Evolutionary conservation across 129 eudicot species (phyloP).

Genomic region (Flaveria robusta): DNA sequence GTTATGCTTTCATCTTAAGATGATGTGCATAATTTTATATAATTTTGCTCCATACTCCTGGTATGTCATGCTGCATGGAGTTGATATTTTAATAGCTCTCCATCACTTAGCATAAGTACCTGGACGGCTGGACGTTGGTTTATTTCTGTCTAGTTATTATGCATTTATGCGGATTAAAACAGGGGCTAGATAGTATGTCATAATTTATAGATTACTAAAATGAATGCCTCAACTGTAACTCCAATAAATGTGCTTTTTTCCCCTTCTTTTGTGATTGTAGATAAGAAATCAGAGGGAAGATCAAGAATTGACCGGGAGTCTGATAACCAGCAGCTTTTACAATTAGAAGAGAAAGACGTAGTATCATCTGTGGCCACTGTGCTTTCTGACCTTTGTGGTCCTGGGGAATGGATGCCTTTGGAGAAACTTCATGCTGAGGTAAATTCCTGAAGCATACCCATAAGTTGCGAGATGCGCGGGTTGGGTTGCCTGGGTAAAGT

Average conservation of each 20-base stretch:
- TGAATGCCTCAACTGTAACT: background rate
- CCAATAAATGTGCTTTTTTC: background rate
- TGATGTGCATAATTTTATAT: background rate
- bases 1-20: conserved; percentile 5
- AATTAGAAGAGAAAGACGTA: conserved; percentile 85
- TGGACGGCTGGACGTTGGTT: background rate
- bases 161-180: background rate
- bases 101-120: background rate
- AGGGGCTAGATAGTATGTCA: background rate
- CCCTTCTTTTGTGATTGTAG: conserved; percentile 41
- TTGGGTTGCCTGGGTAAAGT: background rate
- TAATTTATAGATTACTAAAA: background rate
- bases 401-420: conserved; percentile 99
- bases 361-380: conserved; percentile 93
- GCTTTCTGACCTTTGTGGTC: conserved; percentile 90
- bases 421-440: conserved; percentile 97
- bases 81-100: background rate
- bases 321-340: conserved; percentile 86
- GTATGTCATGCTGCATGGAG: background rate
- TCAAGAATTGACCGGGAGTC: conserved; percentile 74
- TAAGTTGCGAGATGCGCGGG: background rate
- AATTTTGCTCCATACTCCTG: background rate
- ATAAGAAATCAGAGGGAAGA: conserved; percentile 74
- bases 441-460: background rate
- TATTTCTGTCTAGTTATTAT: background rate